Evolutionary conservation across 805 yeast species (phyloP), one percentile per base, ranked within the genome.

Genomic region (Tetrapisispora arboricola): DNA sequence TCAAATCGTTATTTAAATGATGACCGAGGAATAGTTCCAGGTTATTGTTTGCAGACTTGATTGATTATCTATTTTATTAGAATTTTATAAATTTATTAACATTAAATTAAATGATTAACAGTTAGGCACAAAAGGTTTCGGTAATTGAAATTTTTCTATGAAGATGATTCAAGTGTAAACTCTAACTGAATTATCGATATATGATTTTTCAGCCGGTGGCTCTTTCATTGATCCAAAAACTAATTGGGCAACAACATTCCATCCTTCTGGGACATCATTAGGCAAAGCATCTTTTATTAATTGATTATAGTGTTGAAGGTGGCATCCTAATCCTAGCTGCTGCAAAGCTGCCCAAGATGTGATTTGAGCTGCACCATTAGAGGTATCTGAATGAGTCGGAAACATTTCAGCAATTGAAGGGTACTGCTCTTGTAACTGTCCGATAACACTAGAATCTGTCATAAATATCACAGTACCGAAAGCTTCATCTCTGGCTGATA

Each of bases 261-360:
- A 71, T 36, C 57, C 51, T 36, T 51, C 54, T 41, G 74, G 74
- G 21, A 67, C 58, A 36, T 62, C 56, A 31, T 51, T 54, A 45
- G 64, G 60, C 48, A 66, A 48, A 36, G 65, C 68, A 26, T 54
- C 65, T 47, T 62, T 61, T 38, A 73, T 67, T 35, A 58, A 58
- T 36, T 65, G 70, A 55, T 68, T 70, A 66, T 67, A 73, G 57
- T 73, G 78, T 58, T 73, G 78, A 48, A 73, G 61, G 49, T 70
- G 72, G 45, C 66, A 74, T 46, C 76, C 76, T 33, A 72, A 53
- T 35, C 72, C 72, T 43, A 67, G 54, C 27, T 61, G 63, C 41
- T 65, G 61, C 20, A 73, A 57, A 21, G 72, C 72, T 29, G 72
- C 57, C 78, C 78, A 73, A 18, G 69, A 54, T 47, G 60, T 54